Evolutionary conservation across 306 rosid species (phyloP).

Genomic region (Glycine tomentella): DNA sequence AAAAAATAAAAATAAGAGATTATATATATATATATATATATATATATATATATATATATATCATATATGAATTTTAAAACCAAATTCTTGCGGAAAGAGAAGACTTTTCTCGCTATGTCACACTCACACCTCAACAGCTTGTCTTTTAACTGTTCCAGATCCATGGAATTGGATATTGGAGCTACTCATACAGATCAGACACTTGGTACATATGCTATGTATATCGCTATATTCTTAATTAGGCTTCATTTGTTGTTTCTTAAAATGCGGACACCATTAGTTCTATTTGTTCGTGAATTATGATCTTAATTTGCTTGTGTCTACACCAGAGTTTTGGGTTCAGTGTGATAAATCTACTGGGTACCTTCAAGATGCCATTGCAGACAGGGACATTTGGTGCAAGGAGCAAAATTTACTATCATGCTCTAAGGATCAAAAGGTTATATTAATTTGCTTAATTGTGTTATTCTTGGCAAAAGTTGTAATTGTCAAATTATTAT

Average conservation of each 20-base stretch:
- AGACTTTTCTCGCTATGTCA: constrained; percentile 1
- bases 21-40: too few species aligned
- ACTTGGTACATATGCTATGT: constrained; percentile 17
- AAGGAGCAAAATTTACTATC: constrained; percentile 29
- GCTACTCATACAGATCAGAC: constrained; percentile 17
- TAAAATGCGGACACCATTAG: background rate
- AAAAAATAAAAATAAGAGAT: too few species aligned
- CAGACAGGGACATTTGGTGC: constrained; percentile 6
- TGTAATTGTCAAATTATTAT: background rate
- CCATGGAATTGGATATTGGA: constrained; percentile 44
- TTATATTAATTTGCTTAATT: background rate
- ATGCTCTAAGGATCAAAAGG: constrained; percentile 34
- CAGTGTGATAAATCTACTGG: constrained; percentile 38
- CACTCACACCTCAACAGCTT: constrained; percentile 9
- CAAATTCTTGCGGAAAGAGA: background rate
- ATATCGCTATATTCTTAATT: background rate
- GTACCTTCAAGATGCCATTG: constrained; percentile 48
- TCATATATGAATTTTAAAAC: background rate
- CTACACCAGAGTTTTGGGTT: constrained; percentile 37
- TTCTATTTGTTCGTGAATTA: background rate
- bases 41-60: too few species aligned
- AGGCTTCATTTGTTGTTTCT: background rate
- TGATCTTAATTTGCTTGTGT: background rate
- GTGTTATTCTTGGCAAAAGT: background rate
- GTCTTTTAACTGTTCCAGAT: constrained; percentile 26